Conservation (phyloP, 768 basidiomycete genomes). For the Chiua virens region DNA sequence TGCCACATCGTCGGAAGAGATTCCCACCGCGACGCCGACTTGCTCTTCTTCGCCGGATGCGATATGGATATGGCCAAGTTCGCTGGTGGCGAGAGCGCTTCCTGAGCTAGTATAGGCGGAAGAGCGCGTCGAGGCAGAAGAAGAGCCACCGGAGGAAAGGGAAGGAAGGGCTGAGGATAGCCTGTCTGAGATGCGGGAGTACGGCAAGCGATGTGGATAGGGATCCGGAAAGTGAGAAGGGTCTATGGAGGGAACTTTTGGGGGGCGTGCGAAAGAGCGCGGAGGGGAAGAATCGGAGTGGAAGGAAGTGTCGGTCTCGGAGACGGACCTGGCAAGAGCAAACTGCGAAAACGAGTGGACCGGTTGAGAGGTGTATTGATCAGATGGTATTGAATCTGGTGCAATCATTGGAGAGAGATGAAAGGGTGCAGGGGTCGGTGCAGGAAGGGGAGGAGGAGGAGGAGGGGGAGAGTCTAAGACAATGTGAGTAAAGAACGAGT, state of each 20-base stretch:
- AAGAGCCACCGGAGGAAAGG: conserved; percentile 70
- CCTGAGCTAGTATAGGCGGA: conserved; percentile 77
- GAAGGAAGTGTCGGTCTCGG: conserved; percentile 41
- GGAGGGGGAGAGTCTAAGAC: conserved; percentile 30
- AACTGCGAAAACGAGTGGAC: conserved; percentile 31
- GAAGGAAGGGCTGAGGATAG: conserved; percentile 47
- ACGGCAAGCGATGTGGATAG: conserved; percentile 59
- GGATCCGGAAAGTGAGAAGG: conserved; percentile 72
- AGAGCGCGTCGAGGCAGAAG: conserved; percentile 69
- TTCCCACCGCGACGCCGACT: conserved; percentile 50
- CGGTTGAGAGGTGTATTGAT: conserved; percentile 15
- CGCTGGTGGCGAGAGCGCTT: conserved; percentile 57
- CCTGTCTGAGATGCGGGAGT: conserved; percentile 36
- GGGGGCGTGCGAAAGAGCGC: conserved; percentile 42
- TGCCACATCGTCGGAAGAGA: conserved; percentile 65
- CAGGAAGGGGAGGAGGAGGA: conserved; percentile 32
- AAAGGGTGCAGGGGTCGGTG: conserved; percentile 32
- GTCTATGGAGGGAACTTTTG: conserved; percentile 51
- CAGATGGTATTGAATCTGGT: conserved; percentile 10
- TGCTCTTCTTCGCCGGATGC: conserved; percentile 61
- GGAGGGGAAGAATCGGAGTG: conserved; percentile 36
- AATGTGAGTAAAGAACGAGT: not conserved
- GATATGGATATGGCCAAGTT: conserved; percentile 66
- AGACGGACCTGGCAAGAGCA: conserved; percentile 38
- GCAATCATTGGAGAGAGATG: conserved; percentile 6